Evolutionary conservation across 176 grass and related monocot species (phyloP).

Genomic region (Thinopyrum elongatum): DNA sequence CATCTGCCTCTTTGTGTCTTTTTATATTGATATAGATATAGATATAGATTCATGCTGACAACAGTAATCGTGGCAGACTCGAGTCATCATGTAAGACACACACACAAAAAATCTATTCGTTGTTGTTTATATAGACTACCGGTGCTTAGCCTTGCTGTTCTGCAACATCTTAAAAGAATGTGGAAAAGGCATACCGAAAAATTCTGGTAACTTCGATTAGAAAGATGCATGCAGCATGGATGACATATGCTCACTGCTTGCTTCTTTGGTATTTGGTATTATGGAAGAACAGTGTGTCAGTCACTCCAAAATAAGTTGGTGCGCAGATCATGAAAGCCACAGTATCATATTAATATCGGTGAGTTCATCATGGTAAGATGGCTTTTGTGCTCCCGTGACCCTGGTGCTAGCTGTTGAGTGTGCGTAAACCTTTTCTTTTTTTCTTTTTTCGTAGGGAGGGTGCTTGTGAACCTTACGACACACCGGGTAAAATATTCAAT

Average conservation of each 20-base stretch:
- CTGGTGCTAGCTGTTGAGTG: neutral
- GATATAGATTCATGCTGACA: neutral
- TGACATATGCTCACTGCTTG: neutral
- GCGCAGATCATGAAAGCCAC: conserved; percentile 7
- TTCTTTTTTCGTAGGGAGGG: too few relatives aligned
- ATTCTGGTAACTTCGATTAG: conserved; percentile 15
- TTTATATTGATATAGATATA: too few relatives aligned
- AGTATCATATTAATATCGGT: neutral
- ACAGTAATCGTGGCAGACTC: neutral
- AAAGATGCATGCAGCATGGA: neutral
- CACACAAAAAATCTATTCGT: neutral
- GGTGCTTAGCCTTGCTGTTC: conserved; percentile 23
- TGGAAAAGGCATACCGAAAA: conserved; percentile 28
- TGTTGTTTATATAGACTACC: neutral
- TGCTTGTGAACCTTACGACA: too few relatives aligned
- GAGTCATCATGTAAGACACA: neutral
- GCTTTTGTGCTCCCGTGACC: neutral
- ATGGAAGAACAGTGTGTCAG: neutral
- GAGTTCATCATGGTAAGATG: neutral
- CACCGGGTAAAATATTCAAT: too few relatives aligned
- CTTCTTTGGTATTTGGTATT: neutral
- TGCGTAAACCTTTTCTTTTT: too few relatives aligned
- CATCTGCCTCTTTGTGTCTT: too few relatives aligned
- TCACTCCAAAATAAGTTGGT: neutral
- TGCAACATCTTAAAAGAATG: neutral